Conservation (phyloP, 2,329 filamentous ascomycete genomes). For the Curvularia lunata region DNA sequence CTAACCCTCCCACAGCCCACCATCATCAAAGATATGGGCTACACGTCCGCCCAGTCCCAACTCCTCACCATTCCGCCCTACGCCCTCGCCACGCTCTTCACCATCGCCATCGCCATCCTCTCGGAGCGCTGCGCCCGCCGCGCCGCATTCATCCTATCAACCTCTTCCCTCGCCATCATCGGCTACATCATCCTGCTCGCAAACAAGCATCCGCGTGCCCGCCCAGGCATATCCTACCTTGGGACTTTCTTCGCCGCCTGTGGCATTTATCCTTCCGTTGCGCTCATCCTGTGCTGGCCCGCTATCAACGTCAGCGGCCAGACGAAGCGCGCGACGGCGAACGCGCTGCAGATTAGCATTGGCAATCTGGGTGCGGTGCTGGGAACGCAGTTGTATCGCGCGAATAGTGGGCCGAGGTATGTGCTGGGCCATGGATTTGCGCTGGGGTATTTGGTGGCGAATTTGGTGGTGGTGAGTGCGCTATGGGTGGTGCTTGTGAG, state of each 20-base stretch:
- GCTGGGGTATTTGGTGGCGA: slow-evolving; percentile 43
- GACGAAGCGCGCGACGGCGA: slow-evolving; percentile 59
- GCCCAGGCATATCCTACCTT: slow-evolving; percentile 47
- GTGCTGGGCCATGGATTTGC: slow-evolving; percentile 47
- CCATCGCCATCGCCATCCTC: slow-evolving; percentile 43
- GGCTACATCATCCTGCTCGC: slow-evolving; percentile 50
- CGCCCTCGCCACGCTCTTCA: slow-evolving; percentile 47
- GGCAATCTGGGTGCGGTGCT: slow-evolving; percentile 56
- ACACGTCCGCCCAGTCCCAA: slow-evolving; percentile 51
- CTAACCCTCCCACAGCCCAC: slow-evolving; percentile 56
- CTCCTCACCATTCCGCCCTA: slow-evolving; percentile 57
- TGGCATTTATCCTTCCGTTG: slow-evolving; percentile 50
- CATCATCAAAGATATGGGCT: slow-evolving; percentile 54
- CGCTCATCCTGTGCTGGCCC: slow-evolving; percentile 56
- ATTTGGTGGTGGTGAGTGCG: slow-evolving; percentile 39
- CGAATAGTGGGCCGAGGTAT: slow-evolving; percentile 44
- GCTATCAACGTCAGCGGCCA: slow-evolving; percentile 61
- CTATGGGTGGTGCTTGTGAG: slow-evolving; percentile 41
- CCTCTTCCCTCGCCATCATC: slow-evolving; percentile 41
- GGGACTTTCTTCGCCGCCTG: slow-evolving; percentile 49
- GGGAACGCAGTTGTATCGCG: slow-evolving; percentile 48
- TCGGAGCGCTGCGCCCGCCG: slow-evolving; percentile 43
- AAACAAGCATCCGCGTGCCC: slow-evolving; percentile 39
- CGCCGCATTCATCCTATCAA: slow-evolving; percentile 46
- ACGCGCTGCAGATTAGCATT: slow-evolving; percentile 58